These are phyloP conservation scores for Colletotrichum tamarilloi DNA, from an alignment of 2,329 filamentous ascomycete species.

Conservation along the genomic window DNA sequence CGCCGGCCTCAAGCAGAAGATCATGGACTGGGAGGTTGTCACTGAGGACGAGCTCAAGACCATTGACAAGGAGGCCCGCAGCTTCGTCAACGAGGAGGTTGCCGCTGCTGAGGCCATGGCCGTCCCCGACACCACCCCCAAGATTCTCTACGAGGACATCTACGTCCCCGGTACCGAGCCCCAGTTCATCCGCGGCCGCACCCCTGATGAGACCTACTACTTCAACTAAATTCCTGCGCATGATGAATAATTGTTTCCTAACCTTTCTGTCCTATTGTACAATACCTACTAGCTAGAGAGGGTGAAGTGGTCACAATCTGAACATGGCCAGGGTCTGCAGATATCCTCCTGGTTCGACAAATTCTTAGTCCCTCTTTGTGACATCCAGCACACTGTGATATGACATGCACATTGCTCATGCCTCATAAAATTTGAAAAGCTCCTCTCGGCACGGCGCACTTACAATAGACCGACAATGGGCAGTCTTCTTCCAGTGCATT, in stretches of 20 bases:
- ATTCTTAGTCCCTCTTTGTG: not conserved
- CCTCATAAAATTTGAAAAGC: not conserved
- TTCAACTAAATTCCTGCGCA: constrained; percentile 64
- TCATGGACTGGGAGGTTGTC: constrained; percentile 93
- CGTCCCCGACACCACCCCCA: constrained; percentile 78
- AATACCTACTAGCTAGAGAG: constrained; percentile 38
- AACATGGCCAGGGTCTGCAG: constrained; percentile 34
- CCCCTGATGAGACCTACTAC: constrained; percentile 94
- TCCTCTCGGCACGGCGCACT: not conserved
- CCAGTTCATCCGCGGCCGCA: constrained; percentile 86
- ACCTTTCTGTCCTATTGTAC: constrained; percentile 36
- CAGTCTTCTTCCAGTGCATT: not conserved
- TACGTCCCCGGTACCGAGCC: constrained; percentile 92
- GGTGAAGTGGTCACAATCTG: constrained; percentile 35
- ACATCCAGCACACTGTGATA: not conserved
- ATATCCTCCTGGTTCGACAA: constrained; percentile 31
- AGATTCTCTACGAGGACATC: constrained; percentile 96
- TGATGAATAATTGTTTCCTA: constrained; percentile 35
- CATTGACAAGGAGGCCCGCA: constrained; percentile 93
- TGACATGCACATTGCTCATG: not conserved
- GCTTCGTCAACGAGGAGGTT: constrained; percentile 89
- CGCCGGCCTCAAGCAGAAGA: constrained; percentile 96
- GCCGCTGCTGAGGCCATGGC: constrained; percentile 90
- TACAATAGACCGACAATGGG: not conserved
- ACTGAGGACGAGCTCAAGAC: constrained; percentile 95